Conservation (phyloP, 2,329 filamentous ascomycete genomes). For the Colletotrichum eremochloae region DNA sequence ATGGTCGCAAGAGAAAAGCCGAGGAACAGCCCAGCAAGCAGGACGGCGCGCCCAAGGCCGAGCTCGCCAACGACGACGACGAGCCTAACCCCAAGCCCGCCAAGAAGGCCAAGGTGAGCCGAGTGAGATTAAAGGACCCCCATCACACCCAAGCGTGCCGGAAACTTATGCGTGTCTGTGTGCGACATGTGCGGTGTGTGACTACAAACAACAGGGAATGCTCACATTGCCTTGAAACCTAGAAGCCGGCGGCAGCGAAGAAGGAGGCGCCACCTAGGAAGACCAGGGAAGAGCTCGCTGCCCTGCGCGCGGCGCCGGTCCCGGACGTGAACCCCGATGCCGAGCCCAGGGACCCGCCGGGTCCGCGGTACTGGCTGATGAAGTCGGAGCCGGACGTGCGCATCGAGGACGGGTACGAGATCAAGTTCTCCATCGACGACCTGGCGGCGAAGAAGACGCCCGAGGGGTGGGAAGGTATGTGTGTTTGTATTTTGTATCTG, state of each 20-base stretch:
- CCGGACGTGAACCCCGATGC: conserved; percentile 56
- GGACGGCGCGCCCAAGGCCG: background rate
- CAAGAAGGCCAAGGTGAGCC: conserved; percentile 35
- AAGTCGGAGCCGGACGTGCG: conserved; percentile 92
- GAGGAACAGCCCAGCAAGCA: background rate
- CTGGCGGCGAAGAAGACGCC: conserved; percentile 78
- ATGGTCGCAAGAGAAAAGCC: conserved; percentile 20
- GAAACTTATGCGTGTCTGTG: background rate
- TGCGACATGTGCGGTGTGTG: background rate
- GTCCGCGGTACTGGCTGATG: conserved; percentile 79
- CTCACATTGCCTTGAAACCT: background rate
- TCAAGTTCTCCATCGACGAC: conserved; percentile 95
- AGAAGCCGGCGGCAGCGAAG: conserved; percentile 27
- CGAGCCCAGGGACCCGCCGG: conserved; percentile 49
- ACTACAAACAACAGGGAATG: too few species aligned
- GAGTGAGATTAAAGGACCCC: conserved; percentile 2
- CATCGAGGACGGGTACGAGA: conserved; percentile 87
- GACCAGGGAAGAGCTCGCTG: conserved; percentile 38
- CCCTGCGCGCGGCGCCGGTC: conserved; percentile 42
- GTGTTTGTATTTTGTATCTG: background rate
- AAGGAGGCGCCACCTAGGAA: conserved; percentile 25
- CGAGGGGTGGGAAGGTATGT: conserved; percentile 91
- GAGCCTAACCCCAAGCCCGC: conserved; percentile 11
- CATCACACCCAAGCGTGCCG: background rate
- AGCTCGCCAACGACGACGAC: background rate